Percentiles rank a stretch among this genome's conserved stretches.
phyloP scores from a whole-genome alignment of 129 eudicot genomes.

The Scalesia atractyloides region DNA sequence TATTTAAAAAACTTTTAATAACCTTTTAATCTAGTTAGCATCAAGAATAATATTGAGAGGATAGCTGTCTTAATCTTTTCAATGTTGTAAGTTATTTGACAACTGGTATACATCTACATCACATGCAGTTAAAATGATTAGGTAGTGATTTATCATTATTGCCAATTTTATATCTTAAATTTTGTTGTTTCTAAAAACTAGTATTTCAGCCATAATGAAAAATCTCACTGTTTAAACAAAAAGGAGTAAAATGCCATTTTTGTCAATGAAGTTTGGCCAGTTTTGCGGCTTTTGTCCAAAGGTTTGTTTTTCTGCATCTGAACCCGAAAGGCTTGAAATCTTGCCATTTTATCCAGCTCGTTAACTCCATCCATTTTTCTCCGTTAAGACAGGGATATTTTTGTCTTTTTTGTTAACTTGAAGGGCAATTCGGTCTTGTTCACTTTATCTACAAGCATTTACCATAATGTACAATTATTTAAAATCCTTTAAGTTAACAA shows the following conservation, averaged over 20 bases:
- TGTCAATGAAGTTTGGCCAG: too few relatives aligned
- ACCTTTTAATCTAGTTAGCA: constrained; percentile 24
- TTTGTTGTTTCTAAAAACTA: neutral
- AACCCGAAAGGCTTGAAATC: too few relatives aligned
- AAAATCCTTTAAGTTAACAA: too few relatives aligned
- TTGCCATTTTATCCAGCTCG: too few relatives aligned
- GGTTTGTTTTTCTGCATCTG: too few relatives aligned
- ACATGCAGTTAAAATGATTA: constrained; percentile 27
- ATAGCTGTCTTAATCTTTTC: constrained; percentile 17
- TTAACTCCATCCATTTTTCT: too few relatives aligned
- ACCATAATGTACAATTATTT: too few relatives aligned
- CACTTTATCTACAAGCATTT: too few relatives aligned
- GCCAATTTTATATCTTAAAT: neutral
- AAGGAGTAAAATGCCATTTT: neutral
- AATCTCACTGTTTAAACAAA: neutral
- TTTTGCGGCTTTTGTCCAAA: too few relatives aligned
- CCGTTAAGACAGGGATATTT: too few relatives aligned
- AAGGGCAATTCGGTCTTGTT: too few relatives aligned
- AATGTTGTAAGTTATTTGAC: neutral
- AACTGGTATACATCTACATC: constrained; percentile 25
- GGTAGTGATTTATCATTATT: constrained; percentile 17
- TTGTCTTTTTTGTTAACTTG: too few relatives aligned
- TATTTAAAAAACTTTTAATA: constrained; percentile 1
- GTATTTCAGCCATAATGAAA: neutral
- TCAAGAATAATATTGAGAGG: constrained; percentile 17